Evolutionary conservation across 1,284 basidiomycete species (phyloP).

Genomic region (Neolentinus lepideus): DNA sequence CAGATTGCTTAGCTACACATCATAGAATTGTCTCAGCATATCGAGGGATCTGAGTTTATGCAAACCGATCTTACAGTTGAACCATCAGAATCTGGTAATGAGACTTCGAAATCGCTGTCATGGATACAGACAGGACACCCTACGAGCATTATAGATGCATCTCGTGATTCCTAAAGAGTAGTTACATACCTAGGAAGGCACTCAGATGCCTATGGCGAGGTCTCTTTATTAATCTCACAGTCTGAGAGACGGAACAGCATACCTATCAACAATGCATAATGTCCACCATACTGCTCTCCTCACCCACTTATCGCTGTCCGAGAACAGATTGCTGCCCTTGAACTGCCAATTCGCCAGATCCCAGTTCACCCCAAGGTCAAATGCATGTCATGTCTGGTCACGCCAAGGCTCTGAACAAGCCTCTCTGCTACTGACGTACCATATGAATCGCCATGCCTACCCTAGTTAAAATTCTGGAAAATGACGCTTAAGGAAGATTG

Average conservation of each 20-base stretch:
- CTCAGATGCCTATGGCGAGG: constrained; percentile 44
- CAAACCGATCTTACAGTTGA: constrained; percentile 26
- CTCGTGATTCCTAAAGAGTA: not conserved
- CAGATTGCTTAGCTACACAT: constrained; percentile 54
- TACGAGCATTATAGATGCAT: constrained; percentile 14
- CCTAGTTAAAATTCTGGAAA: constrained; percentile 14
- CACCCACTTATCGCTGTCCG: constrained; percentile 64
- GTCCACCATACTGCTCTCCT: constrained; percentile 82
- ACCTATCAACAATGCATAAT: constrained; percentile 72
- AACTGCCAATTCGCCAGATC: constrained; percentile 74
- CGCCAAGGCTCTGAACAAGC: not conserved
- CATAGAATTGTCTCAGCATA: constrained; percentile 27
- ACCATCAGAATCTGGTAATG: not conserved
- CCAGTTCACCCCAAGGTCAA: constrained; percentile 79
- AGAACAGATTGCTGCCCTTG: constrained; percentile 55
- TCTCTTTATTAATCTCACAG: not conserved
- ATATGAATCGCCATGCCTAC: constrained; percentile 60
- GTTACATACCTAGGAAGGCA: constrained; percentile 55
- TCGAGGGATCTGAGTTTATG: constrained; percentile 4
- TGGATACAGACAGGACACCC: constrained; percentile 66
- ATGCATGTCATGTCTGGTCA: constrained; percentile 45
- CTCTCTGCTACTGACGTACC: constrained; percentile 30
- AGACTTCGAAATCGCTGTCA: constrained; percentile 64
- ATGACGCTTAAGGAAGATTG: not conserved
- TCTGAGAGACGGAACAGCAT: constrained; percentile 6